Evolutionary conservation across 805 yeast species (phyloP), one percentile per base, ranked within the genome.

Genomic region (Debaryomyces castellii): DNA sequence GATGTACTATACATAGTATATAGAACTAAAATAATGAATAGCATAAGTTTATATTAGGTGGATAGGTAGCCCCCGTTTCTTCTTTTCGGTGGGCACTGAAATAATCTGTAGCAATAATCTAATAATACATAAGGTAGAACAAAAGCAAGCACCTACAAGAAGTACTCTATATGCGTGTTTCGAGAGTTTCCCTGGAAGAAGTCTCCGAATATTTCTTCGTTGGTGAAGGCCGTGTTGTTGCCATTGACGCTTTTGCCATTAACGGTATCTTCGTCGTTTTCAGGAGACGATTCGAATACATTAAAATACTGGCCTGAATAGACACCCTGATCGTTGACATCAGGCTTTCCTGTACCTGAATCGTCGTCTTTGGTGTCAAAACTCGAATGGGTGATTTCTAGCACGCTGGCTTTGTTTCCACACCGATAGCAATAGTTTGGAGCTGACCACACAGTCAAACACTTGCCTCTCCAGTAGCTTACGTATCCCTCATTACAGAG

Each of bases 381-480:
- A 53, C 78, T 80, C 38, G 74, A 63, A 52, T 77, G 78, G 46
- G 63, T 61, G 4, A 94, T 82, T 63, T 94, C 99, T 51, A 94
- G 74, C n/a, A 94, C 91, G n/a, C 96, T 87, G 4, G 99, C 99
- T 61, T 89, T 82, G 62, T 94, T 94, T 0, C 99, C 99, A 64
- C 99, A 94, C 50, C 99, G 66, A 59, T 94, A 94, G 62, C 99
- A 94, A 62, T 94, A 94, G 61, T 94, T 94, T 0, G 99, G 99
- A 0, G 99, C 99, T 0, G 94, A 85, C 99, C 99, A 94, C 6
- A 94, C 98, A 0, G 99, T 94, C 30, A 95, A 84, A 39, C 96
- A 88, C 51, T 87, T 77, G 3, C 96, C 97, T 46, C 82, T 82
- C 80, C 96, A 94, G 59, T 91, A 83, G 43, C 89, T 83, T 52